A percentile compares a stretch with the other conserved stretches of the same genome.
phyloP scores from a whole-genome alignment of 169 alveolate genomes.

The Plasmodium knowlesi region DNA sequence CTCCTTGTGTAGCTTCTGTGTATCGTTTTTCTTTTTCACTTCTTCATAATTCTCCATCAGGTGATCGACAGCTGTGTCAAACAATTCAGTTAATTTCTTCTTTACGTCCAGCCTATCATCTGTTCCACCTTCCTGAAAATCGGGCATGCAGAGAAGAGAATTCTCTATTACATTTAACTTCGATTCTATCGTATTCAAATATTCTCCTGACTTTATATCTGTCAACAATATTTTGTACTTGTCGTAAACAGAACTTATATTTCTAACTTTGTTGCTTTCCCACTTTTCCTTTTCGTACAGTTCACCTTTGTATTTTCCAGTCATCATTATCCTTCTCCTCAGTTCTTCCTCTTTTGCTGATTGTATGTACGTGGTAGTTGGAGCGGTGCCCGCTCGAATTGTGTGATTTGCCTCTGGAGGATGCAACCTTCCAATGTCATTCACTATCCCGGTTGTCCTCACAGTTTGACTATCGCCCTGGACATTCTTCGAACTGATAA shows the following conservation, averaged over 20 bases:
- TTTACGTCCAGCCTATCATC: slow-evolving; percentile 18
- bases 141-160: slow-evolving; percentile 11
- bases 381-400: background rate
- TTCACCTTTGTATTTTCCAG: background rate
- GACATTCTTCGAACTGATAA: background rate
- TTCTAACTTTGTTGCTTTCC: slow-evolving; percentile 3
- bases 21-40: slow-evolving; percentile 1
- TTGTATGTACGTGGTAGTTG: background rate
- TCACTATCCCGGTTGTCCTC: background rate
- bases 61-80: slow-evolving; percentile 29
- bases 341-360: background rate
- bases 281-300: background rate
- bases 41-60: slow-evolving; percentile 45
- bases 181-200: slow-evolving; percentile 16
- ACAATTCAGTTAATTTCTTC: slow-evolving; percentile 7
- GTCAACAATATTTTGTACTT: slow-evolving; percentile 54
- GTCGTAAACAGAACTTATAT: slow-evolving; percentile 32
- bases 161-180: slow-evolving; percentile 43
- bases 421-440: background rate
- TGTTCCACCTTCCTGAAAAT: slow-evolving; percentile 11
- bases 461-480: background rate
- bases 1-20: slow-evolving; percentile 6
- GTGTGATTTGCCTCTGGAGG: background rate
- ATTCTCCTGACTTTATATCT: slow-evolving; percentile 59
- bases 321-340: background rate